A percentile compares a stretch with the other conserved stretches of the same genome.
These are phyloP conservation scores for Arthroderma sp. DNA, from an alignment of 2,329 filamentous ascomycete species.

Conservation along the genomic window DNA sequence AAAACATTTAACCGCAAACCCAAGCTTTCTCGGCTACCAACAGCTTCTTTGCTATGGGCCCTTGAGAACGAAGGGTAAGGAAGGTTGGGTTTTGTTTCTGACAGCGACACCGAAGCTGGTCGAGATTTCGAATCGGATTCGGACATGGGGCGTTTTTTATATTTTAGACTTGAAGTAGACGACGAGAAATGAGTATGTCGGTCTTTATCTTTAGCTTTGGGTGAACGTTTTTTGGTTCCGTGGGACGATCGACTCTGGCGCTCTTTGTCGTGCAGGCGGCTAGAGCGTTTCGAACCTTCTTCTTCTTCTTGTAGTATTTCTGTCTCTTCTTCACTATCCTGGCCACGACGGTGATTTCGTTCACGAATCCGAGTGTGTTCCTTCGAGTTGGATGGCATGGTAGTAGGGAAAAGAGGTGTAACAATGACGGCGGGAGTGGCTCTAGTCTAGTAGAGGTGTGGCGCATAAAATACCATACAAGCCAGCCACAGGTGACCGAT, in stretches of 20 bases:
- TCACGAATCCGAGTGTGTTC: constrained; percentile 23
- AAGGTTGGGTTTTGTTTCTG: constrained; percentile 37
- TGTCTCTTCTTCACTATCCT: constrained; percentile 15
- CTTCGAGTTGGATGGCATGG: constrained; percentile 28
- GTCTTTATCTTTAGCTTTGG: constrained; percentile 11
- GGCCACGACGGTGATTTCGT: constrained; percentile 17
- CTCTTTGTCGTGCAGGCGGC: constrained; percentile 4
- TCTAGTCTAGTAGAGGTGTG: not conserved
- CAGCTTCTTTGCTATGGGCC: constrained; percentile 76
- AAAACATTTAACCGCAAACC: constrained; percentile 25
- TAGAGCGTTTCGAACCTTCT: constrained; percentile 4
- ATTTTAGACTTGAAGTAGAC: constrained; percentile 11
- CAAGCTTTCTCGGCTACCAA: constrained; percentile 49
- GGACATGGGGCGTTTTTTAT: constrained; percentile 9
- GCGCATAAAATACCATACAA: not conserved
- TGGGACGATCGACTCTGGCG: constrained; percentile 20
- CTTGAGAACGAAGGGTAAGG: constrained; percentile 81
- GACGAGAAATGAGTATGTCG: constrained; percentile 13
- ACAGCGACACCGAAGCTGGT: constrained; percentile 19
- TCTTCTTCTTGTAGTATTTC: not conserved
- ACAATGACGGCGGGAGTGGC: not conserved
- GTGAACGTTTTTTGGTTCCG: constrained; percentile 10
- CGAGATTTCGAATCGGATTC: constrained; percentile 4
- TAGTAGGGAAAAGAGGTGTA: constrained; percentile 7
- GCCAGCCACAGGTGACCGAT: constrained; percentile 4